These are phyloP conservation scores for Entrophospora sp. DNA, from an alignment of 192 early-diverging fungal genomes.

Conservation along the genomic window DNA sequence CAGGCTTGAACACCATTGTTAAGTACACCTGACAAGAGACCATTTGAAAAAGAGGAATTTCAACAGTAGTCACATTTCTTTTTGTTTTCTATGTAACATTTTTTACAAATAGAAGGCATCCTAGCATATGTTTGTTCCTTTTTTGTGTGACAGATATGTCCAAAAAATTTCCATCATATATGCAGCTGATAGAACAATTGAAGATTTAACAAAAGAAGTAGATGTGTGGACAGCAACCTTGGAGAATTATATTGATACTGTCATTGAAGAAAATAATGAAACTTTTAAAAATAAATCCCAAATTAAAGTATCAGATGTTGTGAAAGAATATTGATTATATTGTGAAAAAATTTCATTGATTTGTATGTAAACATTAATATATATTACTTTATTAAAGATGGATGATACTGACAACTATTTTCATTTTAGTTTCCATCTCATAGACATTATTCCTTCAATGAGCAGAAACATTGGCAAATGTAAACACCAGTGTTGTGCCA, in stretches of 20 bases:
- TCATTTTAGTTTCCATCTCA: slow-evolving; percentile 2
- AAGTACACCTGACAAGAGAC: slow-evolving; percentile 2
- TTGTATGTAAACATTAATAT: slow-evolving; percentile 20
- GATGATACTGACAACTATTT: not conserved
- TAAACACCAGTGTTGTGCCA: too few species aligned
- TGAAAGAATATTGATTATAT: slow-evolving; percentile 8
- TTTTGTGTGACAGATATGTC: slow-evolving; percentile 10
- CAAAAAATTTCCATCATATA: slow-evolving; percentile 11
- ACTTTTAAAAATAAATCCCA: not conserved
- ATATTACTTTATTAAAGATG: not conserved
- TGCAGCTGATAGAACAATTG: slow-evolving; percentile 15
- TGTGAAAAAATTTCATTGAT: slow-evolving; percentile 16
- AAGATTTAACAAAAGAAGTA: slow-evolving; percentile 15
- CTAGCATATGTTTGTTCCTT: not conserved
- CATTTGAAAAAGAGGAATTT: slow-evolving; percentile 9
- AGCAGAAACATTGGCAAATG: slow-evolving; percentile 13
- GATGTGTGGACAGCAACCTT: slow-evolving; percentile 11
- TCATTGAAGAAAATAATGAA: slow-evolving; percentile 1
- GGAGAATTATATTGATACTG: slow-evolving; percentile 7
- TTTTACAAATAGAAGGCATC: not conserved
- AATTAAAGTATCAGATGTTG: not conserved
- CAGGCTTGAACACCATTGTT: slow-evolving; percentile 7
- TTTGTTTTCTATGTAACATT: slow-evolving; percentile 10
- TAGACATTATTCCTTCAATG: slow-evolving; percentile 6
- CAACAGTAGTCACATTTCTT: slow-evolving; percentile 3